Evolutionary conservation across 2,329 filamentous ascomycete genomes (phyloP).

Genomic region (Lecanicillium sp.): DNA sequence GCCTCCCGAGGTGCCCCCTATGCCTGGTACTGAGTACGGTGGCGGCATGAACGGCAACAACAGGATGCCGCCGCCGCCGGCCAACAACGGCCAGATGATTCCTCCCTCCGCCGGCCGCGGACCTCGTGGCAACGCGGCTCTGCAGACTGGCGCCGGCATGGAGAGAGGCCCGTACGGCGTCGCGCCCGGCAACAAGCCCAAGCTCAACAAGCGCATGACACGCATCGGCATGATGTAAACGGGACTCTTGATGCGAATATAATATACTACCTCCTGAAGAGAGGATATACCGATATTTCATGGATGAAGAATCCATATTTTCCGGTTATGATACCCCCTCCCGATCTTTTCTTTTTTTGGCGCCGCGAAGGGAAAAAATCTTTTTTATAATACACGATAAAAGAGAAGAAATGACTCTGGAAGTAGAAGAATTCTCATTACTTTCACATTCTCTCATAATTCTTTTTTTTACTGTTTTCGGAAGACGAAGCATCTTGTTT

Average conservation of each 20-base stretch:
- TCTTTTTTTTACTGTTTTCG: no score
- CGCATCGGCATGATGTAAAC: conserved; percentile 51
- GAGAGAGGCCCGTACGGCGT: conserved; percentile 17
- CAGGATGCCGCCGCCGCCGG: neutral
- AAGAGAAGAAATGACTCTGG: neutral
- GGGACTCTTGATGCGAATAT: neutral
- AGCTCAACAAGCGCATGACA: conserved; percentile 53
- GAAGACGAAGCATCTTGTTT: neutral
- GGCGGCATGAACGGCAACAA: neutral
- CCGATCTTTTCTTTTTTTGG: neutral
- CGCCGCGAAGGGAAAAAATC: no score
- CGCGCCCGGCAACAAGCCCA: conserved; percentile 31
- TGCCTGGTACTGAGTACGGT: conserved; percentile 6
- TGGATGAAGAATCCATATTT: no score
- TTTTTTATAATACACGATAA: neutral
- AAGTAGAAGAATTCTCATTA: no score
- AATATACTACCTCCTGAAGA: no score
- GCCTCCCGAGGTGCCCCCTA: neutral
- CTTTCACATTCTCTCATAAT: neutral
- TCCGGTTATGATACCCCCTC: no score
- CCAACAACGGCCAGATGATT: conserved; percentile 5
- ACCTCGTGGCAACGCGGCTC: conserved; percentile 3
- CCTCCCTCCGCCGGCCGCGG: conserved; percentile 21
- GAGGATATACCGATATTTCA: no score
- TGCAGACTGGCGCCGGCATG: conserved; percentile 9